These are phyloP conservation scores for Solanum gandarillasii DNA, from an alignment of 257 asterid genomes.

Conservation along the genomic window DNA sequence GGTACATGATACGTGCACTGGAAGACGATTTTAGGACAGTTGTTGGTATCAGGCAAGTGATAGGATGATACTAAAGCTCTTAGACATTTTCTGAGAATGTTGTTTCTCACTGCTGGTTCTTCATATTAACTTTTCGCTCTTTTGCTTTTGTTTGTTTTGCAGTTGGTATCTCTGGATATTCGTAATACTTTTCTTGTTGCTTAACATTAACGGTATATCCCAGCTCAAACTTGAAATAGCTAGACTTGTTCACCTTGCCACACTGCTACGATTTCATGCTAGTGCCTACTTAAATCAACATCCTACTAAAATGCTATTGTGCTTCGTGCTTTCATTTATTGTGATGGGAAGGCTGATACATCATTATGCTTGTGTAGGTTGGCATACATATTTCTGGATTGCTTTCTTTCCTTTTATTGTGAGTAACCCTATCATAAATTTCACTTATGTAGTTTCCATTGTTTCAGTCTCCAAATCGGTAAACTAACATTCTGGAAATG, in stretches of 20 bases:
- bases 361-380: conserved; percentile 41
- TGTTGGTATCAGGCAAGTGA: conserved; percentile 88
- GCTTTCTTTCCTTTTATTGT: conserved; percentile 29
- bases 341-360: background rate
- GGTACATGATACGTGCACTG: conserved; percentile 90
- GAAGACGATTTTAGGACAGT: conserved; percentile 92
- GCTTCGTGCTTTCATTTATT: background rate
- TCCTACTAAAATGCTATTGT: background rate
- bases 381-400: conserved; percentile 50
- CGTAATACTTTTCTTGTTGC: conserved; percentile 69
- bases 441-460: background rate
- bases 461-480: background rate
- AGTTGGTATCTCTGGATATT: conserved; percentile 99
- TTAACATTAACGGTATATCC: conserved; percentile 71
- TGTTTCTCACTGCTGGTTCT: background rate
- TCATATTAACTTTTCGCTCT: background rate
- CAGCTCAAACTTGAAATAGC: background rate
- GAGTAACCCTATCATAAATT: background rate
- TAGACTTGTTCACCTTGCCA: background rate
- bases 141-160: conserved; percentile 22
- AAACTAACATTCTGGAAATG: background rate
- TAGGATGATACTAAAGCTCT: background rate
- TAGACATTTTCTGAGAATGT: background rate
- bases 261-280: background rate
- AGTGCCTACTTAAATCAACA: background rate